A percentile compares a stretch with the other conserved stretches of the same genome.
These are phyloP conservation scores for Coelastrella sp. DNA, from an alignment of 139 green algal genomes.

Conservation along the genomic window DNA sequence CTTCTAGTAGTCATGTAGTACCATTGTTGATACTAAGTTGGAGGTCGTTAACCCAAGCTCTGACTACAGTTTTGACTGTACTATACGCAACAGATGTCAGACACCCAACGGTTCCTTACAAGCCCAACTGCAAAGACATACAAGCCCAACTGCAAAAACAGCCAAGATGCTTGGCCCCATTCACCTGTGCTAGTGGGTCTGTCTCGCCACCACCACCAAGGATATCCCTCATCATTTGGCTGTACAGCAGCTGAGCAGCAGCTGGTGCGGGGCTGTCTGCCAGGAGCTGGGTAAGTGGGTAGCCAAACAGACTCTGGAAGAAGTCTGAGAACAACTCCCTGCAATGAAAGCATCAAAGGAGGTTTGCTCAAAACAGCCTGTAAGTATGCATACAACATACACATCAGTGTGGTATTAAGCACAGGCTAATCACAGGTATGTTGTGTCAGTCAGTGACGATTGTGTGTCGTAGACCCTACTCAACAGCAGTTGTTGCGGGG, in stretches of 20 bases:
- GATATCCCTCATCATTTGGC: constrained; percentile 88
- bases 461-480: too few relatives aligned
- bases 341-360: constrained; percentile 51
- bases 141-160: neutral
- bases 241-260: constrained; percentile 73
- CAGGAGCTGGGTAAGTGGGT: constrained; percentile 77
- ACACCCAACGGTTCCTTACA: neutral
- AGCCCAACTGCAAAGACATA: neutral
- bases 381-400: neutral
- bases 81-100: neutral
- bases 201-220: constrained; percentile 46
- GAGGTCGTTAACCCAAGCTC: neutral
- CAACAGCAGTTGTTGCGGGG: too few relatives aligned
- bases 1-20: too few relatives aligned
- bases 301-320: constrained; percentile 79
- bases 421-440: too few relatives aligned
- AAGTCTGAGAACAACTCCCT: constrained; percentile 92
- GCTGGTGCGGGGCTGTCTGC: constrained; percentile 62
- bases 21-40: too few relatives aligned
- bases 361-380: neutral
- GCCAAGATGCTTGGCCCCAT: neutral
- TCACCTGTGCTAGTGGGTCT: constrained; percentile 61
- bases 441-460: too few relatives aligned
- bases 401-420: neutral
- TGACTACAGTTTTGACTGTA: too few relatives aligned